Percentiles rank a stretch among this genome's conserved stretches.
These are phyloP conservation scores for Plasmodiophora brassicae DNA, from an alignment of 208 protist genomes.

Conservation along the genomic window DNA sequence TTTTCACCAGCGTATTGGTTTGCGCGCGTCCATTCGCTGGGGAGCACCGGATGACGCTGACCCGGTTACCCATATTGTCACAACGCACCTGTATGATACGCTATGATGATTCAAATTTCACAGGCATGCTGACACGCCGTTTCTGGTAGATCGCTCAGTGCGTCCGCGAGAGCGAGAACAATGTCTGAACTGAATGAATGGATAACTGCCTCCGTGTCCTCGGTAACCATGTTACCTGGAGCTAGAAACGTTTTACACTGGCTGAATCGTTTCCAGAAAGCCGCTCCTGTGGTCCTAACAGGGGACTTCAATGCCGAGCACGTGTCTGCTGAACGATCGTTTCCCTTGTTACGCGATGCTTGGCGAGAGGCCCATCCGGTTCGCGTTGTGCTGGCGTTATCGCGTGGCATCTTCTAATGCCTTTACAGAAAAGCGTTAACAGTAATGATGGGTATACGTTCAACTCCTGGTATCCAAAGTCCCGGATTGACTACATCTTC, in stretches of 20 bases:
- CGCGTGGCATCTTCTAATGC: too few species aligned
- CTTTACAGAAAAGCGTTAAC: too few species aligned
- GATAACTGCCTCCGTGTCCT: too few species aligned
- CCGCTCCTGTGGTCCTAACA: not conserved
- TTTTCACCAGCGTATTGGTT: not conserved
- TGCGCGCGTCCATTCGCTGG: not conserved
- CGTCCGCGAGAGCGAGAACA: not conserved
- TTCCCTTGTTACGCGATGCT: not conserved
- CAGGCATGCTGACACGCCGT: too few species aligned
- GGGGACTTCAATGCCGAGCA: not conserved
- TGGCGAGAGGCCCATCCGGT: not conserved
- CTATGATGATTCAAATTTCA: too few species aligned
- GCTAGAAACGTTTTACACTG: too few species aligned
- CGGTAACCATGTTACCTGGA: too few species aligned
- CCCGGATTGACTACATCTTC: not conserved
- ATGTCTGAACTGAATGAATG: not conserved
- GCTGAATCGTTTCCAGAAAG: not conserved
- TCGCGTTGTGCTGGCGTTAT: too few species aligned
- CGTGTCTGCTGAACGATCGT: not conserved
- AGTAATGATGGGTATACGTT: not conserved
- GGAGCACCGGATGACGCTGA: not conserved
- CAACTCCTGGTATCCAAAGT: not conserved
- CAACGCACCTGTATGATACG: not conserved
- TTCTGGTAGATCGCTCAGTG: not conserved
- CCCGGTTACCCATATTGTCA: not conserved